These are phyloP conservation scores for Abelmoschus esculentus DNA, from an alignment of 345 rosid genomes.

Conservation along the genomic window DNA sequence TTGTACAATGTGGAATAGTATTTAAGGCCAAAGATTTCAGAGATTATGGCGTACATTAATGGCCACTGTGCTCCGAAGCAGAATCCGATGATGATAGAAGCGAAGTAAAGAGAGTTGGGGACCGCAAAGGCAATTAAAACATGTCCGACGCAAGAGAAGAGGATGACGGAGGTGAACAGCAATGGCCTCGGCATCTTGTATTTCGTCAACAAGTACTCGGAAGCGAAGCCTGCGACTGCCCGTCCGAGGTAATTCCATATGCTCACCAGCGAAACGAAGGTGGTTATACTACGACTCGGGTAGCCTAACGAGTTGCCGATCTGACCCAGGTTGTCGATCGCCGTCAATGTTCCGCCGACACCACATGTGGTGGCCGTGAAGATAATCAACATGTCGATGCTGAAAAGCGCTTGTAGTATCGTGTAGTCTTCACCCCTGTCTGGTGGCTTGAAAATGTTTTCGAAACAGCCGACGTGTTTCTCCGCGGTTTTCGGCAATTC, in stretches of 20 bases:
- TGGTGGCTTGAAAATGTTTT: constrained; percentile 37
- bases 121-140: constrained; percentile 37
- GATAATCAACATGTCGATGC: constrained; percentile 45
- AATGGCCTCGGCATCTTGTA: constrained; percentile 42
- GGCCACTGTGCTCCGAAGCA: constrained; percentile 49
- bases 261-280: constrained; percentile 48
- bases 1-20: constrained; percentile 44
- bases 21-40: constrained; percentile 48
- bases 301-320: constrained; percentile 37
- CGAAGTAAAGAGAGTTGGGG: constrained; percentile 41
- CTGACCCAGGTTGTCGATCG: constrained; percentile 55
- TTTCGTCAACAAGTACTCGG: constrained; percentile 36
- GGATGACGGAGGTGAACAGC: constrained; percentile 31
- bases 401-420: constrained; percentile 47
- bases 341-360: constrained; percentile 45
- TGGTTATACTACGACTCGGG: constrained; percentile 28
- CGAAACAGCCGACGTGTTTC: constrained; percentile 25
- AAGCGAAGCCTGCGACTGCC: constrained; percentile 34
- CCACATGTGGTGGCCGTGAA: constrained; percentile 41
- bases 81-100: constrained; percentile 46
- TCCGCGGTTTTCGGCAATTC: background rate
- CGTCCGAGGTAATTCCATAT: constrained; percentile 56
- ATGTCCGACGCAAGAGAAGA: constrained; percentile 37
- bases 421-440: constrained; percentile 50
- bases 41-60: constrained; percentile 38